Evolutionary conservation across 208 protist species (phyloP), one percentile per base, ranked within the genome.

Genomic region (Acanthamoeba sp.): DNA sequence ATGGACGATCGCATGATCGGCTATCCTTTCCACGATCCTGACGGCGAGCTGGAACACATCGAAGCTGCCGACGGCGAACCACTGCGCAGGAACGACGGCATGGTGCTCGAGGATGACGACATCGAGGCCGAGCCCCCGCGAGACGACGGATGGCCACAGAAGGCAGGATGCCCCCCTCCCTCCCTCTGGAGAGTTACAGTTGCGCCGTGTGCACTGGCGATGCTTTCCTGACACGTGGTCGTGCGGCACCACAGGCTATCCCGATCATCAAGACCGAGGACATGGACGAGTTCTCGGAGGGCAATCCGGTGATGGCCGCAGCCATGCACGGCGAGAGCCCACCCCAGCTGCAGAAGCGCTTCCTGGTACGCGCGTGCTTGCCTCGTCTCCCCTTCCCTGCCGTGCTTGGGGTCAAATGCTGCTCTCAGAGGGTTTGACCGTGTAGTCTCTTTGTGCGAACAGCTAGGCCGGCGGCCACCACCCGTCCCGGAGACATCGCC

Each of bases 201-300:
- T 62, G 12, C 16, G 22, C 55, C 22, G 12, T 62, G 16, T 22
- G 12, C 12, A 62, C 55, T 62, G 55, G 55, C n/a, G n/a, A n/a
- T n/a, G n/a, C n/a, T 34, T 34, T n/a, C n/a, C 5, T 66, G 27
- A n/a, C n/a, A n/a, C n/a, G n/a, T n/a, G n/a, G n/a, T n/a, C n/a
- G n/a, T n/a, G n/a, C n/a, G n/a, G n/a, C n/a, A n/a, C n/a, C n/a
- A n/a, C 36, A 78, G 69, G 69, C 29, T 1, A 78, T 78, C 29
- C 69, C 69, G 3, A 78, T 32, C 69, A 78, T 78, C 22, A 78
- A 78, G 22, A 5, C 42, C 34, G 69, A 78, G 16, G 32, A 78
- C 34, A 42, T 42, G 69, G 69, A 78, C 32, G 69, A 78, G 69
- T 78, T 78, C 34, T 78, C 69, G 16, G 69, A 78, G 22, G 64